Evolutionary conservation across 495 filamentous ascomycete genomes (phyloP).

Genomic region (Aspergillus campestris): DNA sequence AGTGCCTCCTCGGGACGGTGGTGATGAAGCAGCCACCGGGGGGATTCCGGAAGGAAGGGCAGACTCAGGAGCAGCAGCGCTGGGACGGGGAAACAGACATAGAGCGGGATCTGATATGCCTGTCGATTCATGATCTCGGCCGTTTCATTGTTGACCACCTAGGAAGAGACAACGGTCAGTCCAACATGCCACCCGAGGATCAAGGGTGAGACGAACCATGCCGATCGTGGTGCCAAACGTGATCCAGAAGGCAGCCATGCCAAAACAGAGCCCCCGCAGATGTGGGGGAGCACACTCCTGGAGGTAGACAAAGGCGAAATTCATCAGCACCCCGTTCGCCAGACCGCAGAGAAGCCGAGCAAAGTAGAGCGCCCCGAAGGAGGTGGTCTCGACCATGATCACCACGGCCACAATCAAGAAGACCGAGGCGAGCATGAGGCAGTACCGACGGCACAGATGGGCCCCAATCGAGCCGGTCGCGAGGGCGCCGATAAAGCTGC

Average conservation of each 20-base stretch:
- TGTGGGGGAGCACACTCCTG: not conserved
- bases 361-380: not conserved
- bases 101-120: not conserved
- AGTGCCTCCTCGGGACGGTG: not conserved
- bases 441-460: not conserved
- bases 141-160: not conserved
- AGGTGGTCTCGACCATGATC: not conserved
- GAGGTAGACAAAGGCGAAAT: not conserved
- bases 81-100: not conserved
- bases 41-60: not conserved
- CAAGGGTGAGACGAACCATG: not conserved
- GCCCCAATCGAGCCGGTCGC: not conserved
- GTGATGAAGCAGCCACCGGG: not conserved
- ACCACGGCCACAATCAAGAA: not conserved
- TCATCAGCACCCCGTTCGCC: not conserved
- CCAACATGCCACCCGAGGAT: no score
- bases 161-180: not conserved
- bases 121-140: not conserved
- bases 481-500: not conserved
- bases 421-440: not conserved
- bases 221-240: not conserved
- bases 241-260: conserved; percentile 1
- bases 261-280: not conserved
- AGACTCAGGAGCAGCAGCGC: not conserved
- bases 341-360: not conserved